Base-by-base conservation (phyloP, 192 early-diverging fungal genomes). In the Fimicolochytrium jonesii region DNA sequence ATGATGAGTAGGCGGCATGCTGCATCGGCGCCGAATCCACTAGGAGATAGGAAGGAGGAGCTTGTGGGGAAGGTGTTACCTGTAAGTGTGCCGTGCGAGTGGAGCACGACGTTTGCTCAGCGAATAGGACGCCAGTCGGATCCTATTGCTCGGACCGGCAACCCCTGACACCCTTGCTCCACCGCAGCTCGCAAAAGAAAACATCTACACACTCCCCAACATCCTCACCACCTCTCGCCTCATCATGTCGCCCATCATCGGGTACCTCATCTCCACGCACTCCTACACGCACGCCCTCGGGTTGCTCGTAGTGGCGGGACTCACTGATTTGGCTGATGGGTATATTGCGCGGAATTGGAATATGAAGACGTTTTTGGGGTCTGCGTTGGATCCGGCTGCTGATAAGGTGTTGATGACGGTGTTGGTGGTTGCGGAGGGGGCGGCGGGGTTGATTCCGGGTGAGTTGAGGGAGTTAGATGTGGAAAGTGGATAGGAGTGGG, bases 341-440 rank as follows among this genome's bases (percentile, higher is more conserved):
- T 93, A 76, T 56, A 90, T 98, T 67, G 94, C 94, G 10, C 80
- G 95, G 23, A 69, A 78, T 42, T 95, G 83, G 71, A 90, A 92
- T 36, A 85, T 92, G 87, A 82, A 84, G 65, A 92, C 91, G 20
- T 80, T 90, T 43, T 75, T 93, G 31, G 94, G 93, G 10, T 89
- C 88, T 4, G 91, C 92, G 25, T 79, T 95, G 33, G 94, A 98
- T 70, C 95, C 95, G 4, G 86, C 87, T 9, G 93, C 93, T 17
- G 95, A 98, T 73, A 98, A 95, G 68, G 79, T 87, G 3, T 67
- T 95, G 17, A 94, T 95, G 92, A 94, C 94, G 0, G 84, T 88
- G 17, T 59, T 98, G 57, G 91, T 90, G 13, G 70, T 95, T 15
- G 85, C 89, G 13, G 69, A 96, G 34, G 81, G 80, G 5, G 83